A percentile compares a stretch with the other conserved stretches of the same genome.
Conservation (phyloP, 2,329 filamentous ascomycete species). For the Fonsecaea pugnacius region DNA sequence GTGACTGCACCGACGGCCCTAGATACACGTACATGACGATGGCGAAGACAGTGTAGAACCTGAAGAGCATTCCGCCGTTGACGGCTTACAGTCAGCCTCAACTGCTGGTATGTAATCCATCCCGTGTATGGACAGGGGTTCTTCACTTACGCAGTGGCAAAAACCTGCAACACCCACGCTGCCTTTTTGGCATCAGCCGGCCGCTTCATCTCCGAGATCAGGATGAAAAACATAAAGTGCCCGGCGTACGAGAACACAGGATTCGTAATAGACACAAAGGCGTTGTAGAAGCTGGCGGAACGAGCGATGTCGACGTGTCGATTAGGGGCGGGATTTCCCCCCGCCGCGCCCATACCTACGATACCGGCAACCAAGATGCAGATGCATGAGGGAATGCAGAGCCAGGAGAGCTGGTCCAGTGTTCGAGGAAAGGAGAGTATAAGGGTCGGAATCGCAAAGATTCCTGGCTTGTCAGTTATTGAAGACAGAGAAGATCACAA, state of each 20-base stretch:
- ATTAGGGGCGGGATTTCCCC: constrained; percentile 46
- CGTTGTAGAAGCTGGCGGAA: constrained; percentile 49
- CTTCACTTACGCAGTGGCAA: constrained; percentile 47
- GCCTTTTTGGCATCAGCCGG: constrained; percentile 59
- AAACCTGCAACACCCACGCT: constrained; percentile 55
- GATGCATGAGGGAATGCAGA: constrained; percentile 51
- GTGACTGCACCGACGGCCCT: constrained; percentile 52
- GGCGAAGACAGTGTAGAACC: constrained; percentile 57
- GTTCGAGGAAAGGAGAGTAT: constrained; percentile 56
- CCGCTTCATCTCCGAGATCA: constrained; percentile 59
- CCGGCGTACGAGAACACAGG: constrained; percentile 60
- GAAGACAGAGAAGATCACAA: neutral
- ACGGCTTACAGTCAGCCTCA: neutral
- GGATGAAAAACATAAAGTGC: constrained; percentile 61
- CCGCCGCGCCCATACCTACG: constrained; percentile 58
- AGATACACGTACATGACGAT: constrained; percentile 58
- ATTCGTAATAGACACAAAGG: constrained; percentile 56
- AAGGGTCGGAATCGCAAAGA: constrained; percentile 56
- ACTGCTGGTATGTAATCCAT: neutral
- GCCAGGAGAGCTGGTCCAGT: constrained; percentile 55
- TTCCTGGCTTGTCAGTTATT: constrained; percentile 33
- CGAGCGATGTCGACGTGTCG: constrained; percentile 47
- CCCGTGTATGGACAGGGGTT: neutral
- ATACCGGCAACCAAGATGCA: constrained; percentile 57
- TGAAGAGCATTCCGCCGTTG: neutral